Base-by-base conservation (phyloP, 768 basidiomycete genomes). In the Paxillus rubicundulus region DNA sequence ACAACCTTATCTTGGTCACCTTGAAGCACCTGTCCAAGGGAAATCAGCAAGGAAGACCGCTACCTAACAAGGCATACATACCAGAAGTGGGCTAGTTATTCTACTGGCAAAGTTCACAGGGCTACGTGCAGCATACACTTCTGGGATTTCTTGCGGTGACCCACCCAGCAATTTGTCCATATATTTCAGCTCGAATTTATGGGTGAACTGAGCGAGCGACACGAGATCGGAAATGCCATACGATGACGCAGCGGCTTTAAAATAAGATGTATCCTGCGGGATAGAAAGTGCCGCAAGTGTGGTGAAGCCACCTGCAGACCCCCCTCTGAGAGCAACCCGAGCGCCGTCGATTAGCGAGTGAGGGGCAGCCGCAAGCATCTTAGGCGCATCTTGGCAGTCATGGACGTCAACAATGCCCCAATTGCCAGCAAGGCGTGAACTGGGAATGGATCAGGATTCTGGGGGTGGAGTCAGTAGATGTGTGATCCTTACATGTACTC, bases 351-450 rank as follows among this genome's bases (percentile, higher is more conserved):
- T 76, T 58, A 85, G 78, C 9, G 76, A 72, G 61, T 80, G 67
- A 0, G 77, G 75, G 1, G 66, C 56, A 4, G 62, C 52, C 13
- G 81, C 73, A 34, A 90, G 75, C 32, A 73, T 66, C 59, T 67
- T 70, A 0, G 82, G 79, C 3, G 86, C 81, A n/a, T 70, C 66
- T 34, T 57, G 80, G 52, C 80, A 81, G 62, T 93, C 91, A 17
- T 77, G 70, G 1, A 86, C 77, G 58, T 93, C 91, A 8, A 84
- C 78, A 13, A 89, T 58, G 4, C 89, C 91, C 91, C 91, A 93
- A 12, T 80, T 70, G 5, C 74, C 77, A 36, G 73, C 72, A 3
- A 92, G 80, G 14, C 85, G 48, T 77, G 76, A 52, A 46, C 66
- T 68, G 72, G 72, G 42, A 28, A 21, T 16, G n/a, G 12, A 28